These are phyloP conservation scores for Tagetes patula DNA, from an alignment of 129 eudicot genomes.

Conservation along the genomic window DNA sequence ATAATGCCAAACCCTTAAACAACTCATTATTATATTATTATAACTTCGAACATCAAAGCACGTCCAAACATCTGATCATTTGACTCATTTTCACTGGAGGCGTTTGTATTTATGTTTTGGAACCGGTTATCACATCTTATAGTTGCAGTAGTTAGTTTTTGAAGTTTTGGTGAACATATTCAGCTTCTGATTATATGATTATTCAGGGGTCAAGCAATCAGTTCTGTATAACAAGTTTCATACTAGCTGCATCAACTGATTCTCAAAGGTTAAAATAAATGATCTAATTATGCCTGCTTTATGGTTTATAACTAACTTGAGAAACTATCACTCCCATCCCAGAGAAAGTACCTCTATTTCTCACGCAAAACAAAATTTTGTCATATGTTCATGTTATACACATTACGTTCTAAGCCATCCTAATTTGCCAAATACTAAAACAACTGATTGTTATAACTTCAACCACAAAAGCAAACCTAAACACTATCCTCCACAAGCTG, in stretches of 20 bases:
- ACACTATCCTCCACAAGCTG: background rate
- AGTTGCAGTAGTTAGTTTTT: background rate
- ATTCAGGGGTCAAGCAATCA: background rate
- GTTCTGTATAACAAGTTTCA: background rate
- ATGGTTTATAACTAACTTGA: background rate
- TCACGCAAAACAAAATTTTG: background rate
- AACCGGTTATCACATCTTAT: background rate
- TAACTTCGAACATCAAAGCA: conserved; percentile 2
- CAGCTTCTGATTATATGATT: no score
- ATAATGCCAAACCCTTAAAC: background rate
- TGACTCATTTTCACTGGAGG: background rate
- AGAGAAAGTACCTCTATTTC: background rate
- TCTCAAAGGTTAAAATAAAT: background rate
- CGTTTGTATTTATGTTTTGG: background rate
- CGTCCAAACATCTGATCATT: conserved; percentile 6
- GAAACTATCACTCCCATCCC: background rate
- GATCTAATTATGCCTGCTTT: background rate
- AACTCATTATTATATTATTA: background rate
- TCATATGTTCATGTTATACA: background rate
- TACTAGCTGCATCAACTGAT: background rate
- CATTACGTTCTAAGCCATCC: background rate
- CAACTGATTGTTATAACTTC: conserved; percentile 14
- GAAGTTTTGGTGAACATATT: background rate
- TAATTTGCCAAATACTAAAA: background rate
- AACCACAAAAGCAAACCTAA: background rate